These are phyloP conservation scores for Parasitella parasitica DNA, from an alignment of 371 early-diverging fungal genomes.

Conservation along the genomic window DNA sequence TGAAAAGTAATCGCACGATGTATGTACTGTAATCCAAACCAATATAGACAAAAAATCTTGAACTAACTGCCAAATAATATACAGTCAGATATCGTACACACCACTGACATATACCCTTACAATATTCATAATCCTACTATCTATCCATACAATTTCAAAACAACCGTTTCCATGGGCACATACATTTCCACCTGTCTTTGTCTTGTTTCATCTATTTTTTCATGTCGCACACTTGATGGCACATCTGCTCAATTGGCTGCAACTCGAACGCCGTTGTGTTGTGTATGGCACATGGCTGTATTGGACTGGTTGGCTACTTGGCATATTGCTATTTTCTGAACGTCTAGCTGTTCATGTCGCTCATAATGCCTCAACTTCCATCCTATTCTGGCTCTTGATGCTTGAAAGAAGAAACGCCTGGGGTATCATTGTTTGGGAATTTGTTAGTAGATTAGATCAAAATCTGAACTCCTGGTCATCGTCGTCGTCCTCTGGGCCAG, in stretches of 20 bases:
- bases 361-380: conserved; percentile 29
- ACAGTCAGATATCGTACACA: conserved; percentile 43
- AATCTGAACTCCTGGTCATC: conserved; percentile 4
- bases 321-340: conserved; percentile 45
- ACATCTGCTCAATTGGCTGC: conserved; percentile 43
- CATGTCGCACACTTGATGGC: conserved; percentile 53
- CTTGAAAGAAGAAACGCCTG: conserved; percentile 64
- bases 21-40: conserved; percentile 13
- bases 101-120: conserved; percentile 43
- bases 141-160: conserved; percentile 42
- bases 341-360: conserved; percentile 21
- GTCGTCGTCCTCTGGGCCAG: background rate
- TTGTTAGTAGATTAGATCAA: conserved; percentile 47
- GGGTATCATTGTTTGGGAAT: conserved; percentile 69
- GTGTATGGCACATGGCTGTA: conserved; percentile 66
- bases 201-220: conserved; percentile 52
- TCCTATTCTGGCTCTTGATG: conserved; percentile 53
- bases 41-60: background rate
- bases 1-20: conserved; percentile 45
- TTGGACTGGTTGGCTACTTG: conserved; percentile 64
- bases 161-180: conserved; percentile 47
- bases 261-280: conserved; percentile 56
- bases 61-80: background rate
- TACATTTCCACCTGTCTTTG: conserved; percentile 56
- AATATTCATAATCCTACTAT: conserved; percentile 34